Evolutionary conservation across 129 eudicot genomes (phyloP).

Genomic region (Centella asiatica): DNA sequence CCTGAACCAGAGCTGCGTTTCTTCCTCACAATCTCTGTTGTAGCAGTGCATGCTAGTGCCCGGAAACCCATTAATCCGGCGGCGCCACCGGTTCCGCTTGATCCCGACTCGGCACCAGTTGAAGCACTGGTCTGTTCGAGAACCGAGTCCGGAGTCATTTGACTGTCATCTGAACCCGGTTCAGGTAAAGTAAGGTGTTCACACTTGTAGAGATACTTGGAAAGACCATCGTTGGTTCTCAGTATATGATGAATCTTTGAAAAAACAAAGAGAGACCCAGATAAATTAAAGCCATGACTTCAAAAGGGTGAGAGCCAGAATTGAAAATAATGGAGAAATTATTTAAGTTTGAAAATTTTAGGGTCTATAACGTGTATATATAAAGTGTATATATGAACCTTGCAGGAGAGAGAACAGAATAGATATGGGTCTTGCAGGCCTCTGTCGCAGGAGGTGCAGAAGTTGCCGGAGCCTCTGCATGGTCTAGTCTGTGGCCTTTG

Average conservation of each 20-base stretch:
- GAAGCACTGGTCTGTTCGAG: conserved; percentile 50
- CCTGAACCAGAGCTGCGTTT: conserved; percentile 35
- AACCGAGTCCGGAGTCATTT: conserved; percentile 64
- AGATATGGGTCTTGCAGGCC: conserved; percentile 49
- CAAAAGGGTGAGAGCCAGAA: background rate
- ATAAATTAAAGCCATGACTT: background rate
- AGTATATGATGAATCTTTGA: conserved; percentile 36
- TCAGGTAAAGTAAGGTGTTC: conserved; percentile 42
- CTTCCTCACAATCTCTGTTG: conserved; percentile 59
- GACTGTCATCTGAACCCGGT: conserved; percentile 48
- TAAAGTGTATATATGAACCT: conserved; percentile 30
- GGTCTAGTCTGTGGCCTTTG: conserved; percentile 48
- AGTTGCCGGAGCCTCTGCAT: conserved; percentile 32
- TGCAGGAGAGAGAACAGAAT: conserved; percentile 83
- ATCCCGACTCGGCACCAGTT: conserved; percentile 40
- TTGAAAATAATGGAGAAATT: background rate
- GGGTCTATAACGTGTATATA: background rate
- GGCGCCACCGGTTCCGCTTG: conserved; percentile 31
- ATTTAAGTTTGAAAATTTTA: background rate
- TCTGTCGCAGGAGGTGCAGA: conserved; percentile 60
- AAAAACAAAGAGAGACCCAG: background rate
- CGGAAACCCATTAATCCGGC: conserved; percentile 26
- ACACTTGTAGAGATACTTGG: conserved; percentile 32
- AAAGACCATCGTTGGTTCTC: conserved; percentile 29
- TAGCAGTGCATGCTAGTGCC: conserved; percentile 38